These are phyloP conservation scores for Phaeophleospora eucalypticola DNA, from an alignment of 2,329 filamentous ascomycete species.

Conservation along the genomic window DNA sequence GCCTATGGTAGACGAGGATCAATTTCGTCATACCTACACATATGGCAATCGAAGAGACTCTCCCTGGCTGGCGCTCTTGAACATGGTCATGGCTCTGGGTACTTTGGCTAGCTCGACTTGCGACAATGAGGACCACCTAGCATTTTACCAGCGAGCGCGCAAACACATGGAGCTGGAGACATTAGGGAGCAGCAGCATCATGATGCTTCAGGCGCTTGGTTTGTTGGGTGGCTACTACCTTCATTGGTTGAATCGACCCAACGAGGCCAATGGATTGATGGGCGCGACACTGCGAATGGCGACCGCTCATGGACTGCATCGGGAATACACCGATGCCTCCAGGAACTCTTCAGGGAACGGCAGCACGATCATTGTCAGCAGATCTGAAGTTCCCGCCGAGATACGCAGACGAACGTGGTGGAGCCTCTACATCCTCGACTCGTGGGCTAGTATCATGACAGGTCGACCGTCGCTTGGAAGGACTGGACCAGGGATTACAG, in stretches of 20 bases:
- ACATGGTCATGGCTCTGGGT: slow-evolving; percentile 32
- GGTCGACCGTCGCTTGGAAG: slow-evolving; percentile 67
- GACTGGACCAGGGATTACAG: slow-evolving; percentile 64
- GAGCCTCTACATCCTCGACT: slow-evolving; percentile 69
- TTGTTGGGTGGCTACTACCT: slow-evolving; percentile 32
- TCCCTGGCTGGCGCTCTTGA: slow-evolving; percentile 31
- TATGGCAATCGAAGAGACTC: slow-evolving; percentile 29
- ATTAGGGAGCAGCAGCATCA: slow-evolving; percentile 30
- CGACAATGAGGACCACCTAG: slow-evolving; percentile 27
- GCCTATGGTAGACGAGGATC: slow-evolving; percentile 34
- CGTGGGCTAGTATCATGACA: slow-evolving; percentile 68
- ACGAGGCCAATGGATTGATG: slow-evolving; percentile 32
- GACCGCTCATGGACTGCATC: slow-evolving; percentile 30
- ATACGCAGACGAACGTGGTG: slow-evolving; percentile 68
- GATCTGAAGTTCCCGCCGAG: slow-evolving; percentile 53
- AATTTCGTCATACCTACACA: slow-evolving; percentile 30
- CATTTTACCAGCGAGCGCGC: slow-evolving; percentile 30
- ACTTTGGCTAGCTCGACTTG: slow-evolving; percentile 27
- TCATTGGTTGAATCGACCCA: slow-evolving; percentile 32
- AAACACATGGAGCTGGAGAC: slow-evolving; percentile 29
- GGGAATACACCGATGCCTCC: slow-evolving; percentile 33
- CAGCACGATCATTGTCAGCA: slow-evolving; percentile 26
- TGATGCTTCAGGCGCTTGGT: slow-evolving; percentile 30
- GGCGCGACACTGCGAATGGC: slow-evolving; percentile 33
- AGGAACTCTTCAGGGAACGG: slow-evolving; percentile 38